Conservation (phyloP, 768 basidiomycete species). For the Boletus barrowsii region DNA sequence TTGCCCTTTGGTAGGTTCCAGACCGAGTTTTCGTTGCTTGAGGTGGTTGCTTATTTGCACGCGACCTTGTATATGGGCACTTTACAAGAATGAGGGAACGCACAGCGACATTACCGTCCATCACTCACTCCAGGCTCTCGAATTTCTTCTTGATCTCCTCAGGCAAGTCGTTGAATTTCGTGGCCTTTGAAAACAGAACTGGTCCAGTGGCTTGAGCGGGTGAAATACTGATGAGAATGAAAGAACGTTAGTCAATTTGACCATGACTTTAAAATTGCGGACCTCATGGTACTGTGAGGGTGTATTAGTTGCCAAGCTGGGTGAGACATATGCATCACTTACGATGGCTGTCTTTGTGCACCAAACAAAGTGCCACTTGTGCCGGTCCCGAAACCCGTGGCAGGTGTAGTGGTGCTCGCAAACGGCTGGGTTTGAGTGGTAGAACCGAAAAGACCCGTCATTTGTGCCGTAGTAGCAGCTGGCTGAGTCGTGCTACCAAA, state of each 20-base stretch:
- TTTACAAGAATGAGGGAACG: slow-evolving; percentile 27
- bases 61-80: slow-evolving; percentile 70
- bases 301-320: background rate
- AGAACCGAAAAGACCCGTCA: slow-evolving; percentile 18
- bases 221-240: slow-evolving; percentile 22
- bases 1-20: slow-evolving; percentile 70
- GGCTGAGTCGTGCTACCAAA: slow-evolving; percentile 27
- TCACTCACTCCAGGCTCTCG: slow-evolving; percentile 67
- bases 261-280: background rate
- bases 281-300: slow-evolving; percentile 27
- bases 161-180: slow-evolving; percentile 82
- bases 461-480: slow-evolving; percentile 11
- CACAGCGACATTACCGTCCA: background rate
- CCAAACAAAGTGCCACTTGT: slow-evolving; percentile 22
- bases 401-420: slow-evolving; percentile 17
- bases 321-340: slow-evolving; percentile 2
- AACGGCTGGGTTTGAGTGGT: slow-evolving; percentile 29
- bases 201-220: slow-evolving; percentile 29
- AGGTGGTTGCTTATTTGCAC: slow-evolving; percentile 79
- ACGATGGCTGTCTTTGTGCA: slow-evolving; percentile 33
- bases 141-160: slow-evolving; percentile 63
- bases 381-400: slow-evolving; percentile 1
- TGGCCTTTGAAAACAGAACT: slow-evolving; percentile 42
- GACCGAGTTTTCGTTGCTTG: slow-evolving; percentile 70
- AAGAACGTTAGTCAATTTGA: background rate